A percentile compares a stretch with the other conserved stretches of the same genome.
Evolutionary conservation across 352 stramenopile species (phyloP).

Genomic region (Pythium plurisporium): DNA sequence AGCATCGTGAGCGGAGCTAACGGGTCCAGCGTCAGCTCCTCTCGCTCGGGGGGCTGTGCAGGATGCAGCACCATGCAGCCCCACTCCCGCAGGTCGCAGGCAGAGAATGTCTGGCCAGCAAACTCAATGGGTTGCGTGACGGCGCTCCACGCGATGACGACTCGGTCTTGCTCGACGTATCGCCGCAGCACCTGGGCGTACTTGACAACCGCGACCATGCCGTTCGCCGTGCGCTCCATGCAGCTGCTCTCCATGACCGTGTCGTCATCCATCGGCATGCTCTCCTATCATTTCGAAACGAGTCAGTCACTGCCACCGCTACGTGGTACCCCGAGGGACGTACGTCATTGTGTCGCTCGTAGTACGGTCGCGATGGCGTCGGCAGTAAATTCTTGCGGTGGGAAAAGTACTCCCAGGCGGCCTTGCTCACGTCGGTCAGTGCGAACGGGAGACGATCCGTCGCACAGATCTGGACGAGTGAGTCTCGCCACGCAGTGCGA

Average conservation of each 20-base stretch:
- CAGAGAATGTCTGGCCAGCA: constrained; percentile 34
- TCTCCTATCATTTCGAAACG: too few species aligned
- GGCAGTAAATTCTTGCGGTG: constrained; percentile 23
- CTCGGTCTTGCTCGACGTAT: constrained; percentile 41
- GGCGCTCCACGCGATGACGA: constrained; percentile 51
- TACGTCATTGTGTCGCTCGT: constrained; percentile 21
- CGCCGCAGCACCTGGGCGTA: constrained; percentile 50
- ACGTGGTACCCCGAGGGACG: neutral
- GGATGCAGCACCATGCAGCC: constrained; percentile 59
- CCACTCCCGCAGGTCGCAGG: constrained; percentile 56
- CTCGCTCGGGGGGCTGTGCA: too few species aligned
- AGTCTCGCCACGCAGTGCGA: too few species aligned
- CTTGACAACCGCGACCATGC: constrained; percentile 40
- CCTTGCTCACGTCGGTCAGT: constrained; percentile 14
- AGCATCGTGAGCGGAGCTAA: too few species aligned
- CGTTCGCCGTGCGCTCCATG: constrained; percentile 45
- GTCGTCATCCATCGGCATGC: constrained; percentile 32
- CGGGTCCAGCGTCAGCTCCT: constrained; percentile 27
- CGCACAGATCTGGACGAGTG: too few species aligned
- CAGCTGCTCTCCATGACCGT: constrained; percentile 61
- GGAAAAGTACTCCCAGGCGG: constrained; percentile 24
- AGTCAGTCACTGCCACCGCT: neutral
- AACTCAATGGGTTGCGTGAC: constrained; percentile 59
- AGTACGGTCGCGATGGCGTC: constrained; percentile 28
- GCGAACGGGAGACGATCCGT: constrained; percentile 23